Conservation (phyloP, 208 protist genomes). For the Herpetomonas tarakana region DNA sequence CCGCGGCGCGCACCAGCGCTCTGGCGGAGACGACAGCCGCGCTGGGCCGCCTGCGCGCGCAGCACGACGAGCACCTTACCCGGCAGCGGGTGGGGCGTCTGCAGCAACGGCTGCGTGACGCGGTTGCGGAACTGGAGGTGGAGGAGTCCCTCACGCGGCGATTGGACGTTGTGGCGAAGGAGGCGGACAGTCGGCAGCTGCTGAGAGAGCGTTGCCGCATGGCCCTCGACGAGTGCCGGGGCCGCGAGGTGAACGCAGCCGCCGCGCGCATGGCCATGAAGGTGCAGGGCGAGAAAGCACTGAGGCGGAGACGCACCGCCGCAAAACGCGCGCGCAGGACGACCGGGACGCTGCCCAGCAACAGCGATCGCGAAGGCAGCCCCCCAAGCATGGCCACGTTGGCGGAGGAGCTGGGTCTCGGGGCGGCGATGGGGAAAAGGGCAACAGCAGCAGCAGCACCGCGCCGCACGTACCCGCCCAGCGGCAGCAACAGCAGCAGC, state of each 20-base stretch:
- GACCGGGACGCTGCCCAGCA: background rate
- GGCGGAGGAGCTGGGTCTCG: constrained; percentile 6
- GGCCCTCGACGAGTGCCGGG: no score
- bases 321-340: background rate
- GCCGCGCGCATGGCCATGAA: no score
- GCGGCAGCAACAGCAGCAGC: no score
- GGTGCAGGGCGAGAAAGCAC: background rate
- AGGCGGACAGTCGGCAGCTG: constrained; percentile 1
- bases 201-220: background rate
- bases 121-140: constrained; percentile 27
- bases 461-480: background rate
- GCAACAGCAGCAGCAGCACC: no score
- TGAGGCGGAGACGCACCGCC: background rate
- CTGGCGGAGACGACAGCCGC: no score
- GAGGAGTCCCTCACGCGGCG: constrained; percentile 50
- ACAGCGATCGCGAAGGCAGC: background rate
- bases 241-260: no score
- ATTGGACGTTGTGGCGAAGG: constrained; percentile 7
- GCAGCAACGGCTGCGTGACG: constrained; percentile 23
- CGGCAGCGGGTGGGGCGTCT: background rate
- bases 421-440: constrained; percentile 5
- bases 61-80: constrained; percentile 14
- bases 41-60: constrained; percentile 16
- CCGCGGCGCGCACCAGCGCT: no score
- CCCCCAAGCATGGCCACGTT: background rate